A percentile compares a stretch with the other conserved stretches of the same genome.
Conservation (phyloP, 257 asterid genomes). For the Verbena officinalis region DNA sequence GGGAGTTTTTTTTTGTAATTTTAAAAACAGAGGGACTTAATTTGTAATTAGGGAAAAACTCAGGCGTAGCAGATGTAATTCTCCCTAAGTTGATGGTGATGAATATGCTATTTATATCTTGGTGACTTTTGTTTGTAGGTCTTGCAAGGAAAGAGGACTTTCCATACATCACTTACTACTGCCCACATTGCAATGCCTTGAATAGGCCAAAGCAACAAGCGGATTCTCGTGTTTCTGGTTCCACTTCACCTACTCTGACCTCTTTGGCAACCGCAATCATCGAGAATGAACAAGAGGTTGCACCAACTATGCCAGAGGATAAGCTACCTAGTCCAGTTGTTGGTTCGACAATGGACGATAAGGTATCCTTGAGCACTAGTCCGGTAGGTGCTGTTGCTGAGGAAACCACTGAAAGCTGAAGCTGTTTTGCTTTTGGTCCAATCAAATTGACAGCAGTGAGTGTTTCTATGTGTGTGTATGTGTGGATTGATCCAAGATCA, state of each 20-base stretch:
- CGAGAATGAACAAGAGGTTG: constrained; percentile 27
- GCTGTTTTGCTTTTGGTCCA: neutral
- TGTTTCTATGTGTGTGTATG: constrained; percentile 14
- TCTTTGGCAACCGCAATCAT: constrained; percentile 22
- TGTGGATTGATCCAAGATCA: constrained; percentile 8
- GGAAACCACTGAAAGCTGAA: constrained; percentile 23
- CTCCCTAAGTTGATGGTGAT: neutral
- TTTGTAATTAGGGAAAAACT: too few species aligned
- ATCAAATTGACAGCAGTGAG: neutral
- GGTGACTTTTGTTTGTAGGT: constrained; percentile 42
- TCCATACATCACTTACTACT: constrained; percentile 64
- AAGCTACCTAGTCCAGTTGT: neutral
- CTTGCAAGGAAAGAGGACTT: constrained; percentile 77
- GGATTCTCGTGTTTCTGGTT: constrained; percentile 34
- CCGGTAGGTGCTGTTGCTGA: neutral
- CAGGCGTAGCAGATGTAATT: too few species aligned
- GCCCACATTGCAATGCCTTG: constrained; percentile 72
- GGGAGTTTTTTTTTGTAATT: too few species aligned
- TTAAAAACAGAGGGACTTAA: too few species aligned
- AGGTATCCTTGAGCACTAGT: neutral
- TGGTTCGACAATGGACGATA: neutral
- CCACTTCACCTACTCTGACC: constrained; percentile 29
- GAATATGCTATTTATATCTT: neutral
- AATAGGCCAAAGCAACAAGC: constrained; percentile 50
- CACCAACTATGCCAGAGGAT: constrained; percentile 12